These are phyloP conservation scores for Amniculicola lignicola DNA, from an alignment of 495 filamentous ascomycete species.

Conservation along the genomic window DNA sequence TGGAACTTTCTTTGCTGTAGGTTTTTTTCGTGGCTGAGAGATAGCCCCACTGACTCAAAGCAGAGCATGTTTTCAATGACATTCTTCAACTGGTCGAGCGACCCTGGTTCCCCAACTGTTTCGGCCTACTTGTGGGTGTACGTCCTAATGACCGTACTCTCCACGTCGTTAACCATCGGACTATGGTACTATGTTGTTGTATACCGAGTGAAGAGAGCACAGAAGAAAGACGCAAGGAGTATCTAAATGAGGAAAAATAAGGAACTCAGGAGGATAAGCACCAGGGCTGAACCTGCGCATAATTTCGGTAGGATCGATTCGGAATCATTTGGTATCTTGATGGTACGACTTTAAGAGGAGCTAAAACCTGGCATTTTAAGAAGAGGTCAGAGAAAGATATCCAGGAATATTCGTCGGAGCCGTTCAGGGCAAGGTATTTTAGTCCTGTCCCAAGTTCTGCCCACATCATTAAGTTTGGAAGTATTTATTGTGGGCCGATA, in stretches of 20 bases:
- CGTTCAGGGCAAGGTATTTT: too few relatives aligned
- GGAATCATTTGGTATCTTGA: too few relatives aligned
- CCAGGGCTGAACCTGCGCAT: too few relatives aligned
- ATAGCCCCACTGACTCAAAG: neutral
- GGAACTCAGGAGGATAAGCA: neutral
- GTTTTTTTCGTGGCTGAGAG: neutral
- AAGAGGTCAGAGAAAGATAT: too few relatives aligned
- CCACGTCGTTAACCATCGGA: neutral
- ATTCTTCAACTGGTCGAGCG: slow-evolving; percentile 2
- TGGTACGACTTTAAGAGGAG: too few relatives aligned
- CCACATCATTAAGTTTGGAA: too few relatives aligned
- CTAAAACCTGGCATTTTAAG: too few relatives aligned
- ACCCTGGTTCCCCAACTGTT: neutral
- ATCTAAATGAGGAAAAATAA: neutral
- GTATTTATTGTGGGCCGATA: too few relatives aligned
- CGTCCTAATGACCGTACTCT: neutral
- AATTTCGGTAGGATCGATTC: too few relatives aligned
- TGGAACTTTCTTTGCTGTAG: slow-evolving; percentile 10
- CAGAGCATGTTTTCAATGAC: slow-evolving; percentile 7
- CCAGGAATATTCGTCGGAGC: too few relatives aligned
- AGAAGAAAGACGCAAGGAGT: neutral
- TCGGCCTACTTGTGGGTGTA: slow-evolving; percentile 2
- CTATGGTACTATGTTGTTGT: slow-evolving; percentile 5
- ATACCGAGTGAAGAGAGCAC: neutral
- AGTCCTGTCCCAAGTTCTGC: too few relatives aligned